Conservation (phyloP, 1,139 yeast genomes). For the Candida labiduridarum region DNA sequence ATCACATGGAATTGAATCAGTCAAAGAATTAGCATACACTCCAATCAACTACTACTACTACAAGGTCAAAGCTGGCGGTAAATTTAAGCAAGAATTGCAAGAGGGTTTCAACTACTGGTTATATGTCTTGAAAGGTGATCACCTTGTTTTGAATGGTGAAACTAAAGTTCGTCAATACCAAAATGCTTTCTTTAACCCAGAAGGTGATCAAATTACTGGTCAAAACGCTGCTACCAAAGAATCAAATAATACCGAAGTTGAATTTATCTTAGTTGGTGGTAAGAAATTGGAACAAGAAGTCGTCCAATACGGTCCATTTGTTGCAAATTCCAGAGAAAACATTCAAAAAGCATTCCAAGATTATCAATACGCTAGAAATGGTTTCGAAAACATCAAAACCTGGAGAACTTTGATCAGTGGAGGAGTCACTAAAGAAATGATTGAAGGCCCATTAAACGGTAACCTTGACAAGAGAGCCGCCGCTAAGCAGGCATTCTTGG, state of each 20-base stretch:
- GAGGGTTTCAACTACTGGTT: constrained; percentile 70
- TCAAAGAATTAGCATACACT: constrained; percentile 78
- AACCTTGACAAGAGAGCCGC: constrained; percentile 35
- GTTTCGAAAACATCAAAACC: constrained; percentile 68
- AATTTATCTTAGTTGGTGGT: constrained; percentile 77
- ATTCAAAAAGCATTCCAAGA: constrained; percentile 71
- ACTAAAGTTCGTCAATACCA: constrained; percentile 47
- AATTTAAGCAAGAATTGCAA: constrained; percentile 63
- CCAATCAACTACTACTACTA: constrained; percentile 80
- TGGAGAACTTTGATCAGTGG: constrained; percentile 71
- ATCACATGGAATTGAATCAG: constrained; percentile 73
- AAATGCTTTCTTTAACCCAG: constrained; percentile 65
- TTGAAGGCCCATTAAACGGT: constrained; percentile 42
- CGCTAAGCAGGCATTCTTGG: constrained; percentile 29
- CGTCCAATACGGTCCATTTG: constrained; percentile 91
- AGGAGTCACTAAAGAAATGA: constrained; percentile 56
- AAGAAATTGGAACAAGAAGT: constrained; percentile 73
- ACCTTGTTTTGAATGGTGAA: constrained; percentile 49
- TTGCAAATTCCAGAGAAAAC: constrained; percentile 63
- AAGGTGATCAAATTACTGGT: constrained; percentile 62
- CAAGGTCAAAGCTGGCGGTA: constrained; percentile 68
- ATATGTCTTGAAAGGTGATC: constrained; percentile 66
- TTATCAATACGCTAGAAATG: constrained; percentile 68
- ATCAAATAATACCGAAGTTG: constrained; percentile 33
- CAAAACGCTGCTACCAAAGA: constrained; percentile 40